Conservation (phyloP, 192 early-diverging fungal genomes). For the Entophlyctis luteolus region DNA sequence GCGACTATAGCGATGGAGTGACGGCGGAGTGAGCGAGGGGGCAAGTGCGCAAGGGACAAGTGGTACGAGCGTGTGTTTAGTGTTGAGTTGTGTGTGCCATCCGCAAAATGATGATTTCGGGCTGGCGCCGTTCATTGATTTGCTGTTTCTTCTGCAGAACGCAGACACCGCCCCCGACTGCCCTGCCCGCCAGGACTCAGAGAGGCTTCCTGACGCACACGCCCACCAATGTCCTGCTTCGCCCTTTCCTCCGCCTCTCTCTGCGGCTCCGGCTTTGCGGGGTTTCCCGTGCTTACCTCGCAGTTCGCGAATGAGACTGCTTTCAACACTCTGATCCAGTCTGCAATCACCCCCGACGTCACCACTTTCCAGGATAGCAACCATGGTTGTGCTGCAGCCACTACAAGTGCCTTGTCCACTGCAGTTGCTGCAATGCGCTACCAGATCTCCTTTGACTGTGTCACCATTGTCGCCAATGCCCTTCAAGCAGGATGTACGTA, state of each 20-base stretch:
- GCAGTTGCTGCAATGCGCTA: not conserved
- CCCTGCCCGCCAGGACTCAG: no score
- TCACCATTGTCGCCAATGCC: not conserved
- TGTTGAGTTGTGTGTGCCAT: no score
- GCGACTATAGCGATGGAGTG: no score
- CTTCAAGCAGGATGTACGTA: not conserved
- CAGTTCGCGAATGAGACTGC: not conserved
- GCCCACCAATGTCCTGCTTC: not conserved
- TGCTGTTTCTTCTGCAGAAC: no score
- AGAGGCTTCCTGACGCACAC: no score
- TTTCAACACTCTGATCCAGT: not conserved
- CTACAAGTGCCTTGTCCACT: not conserved
- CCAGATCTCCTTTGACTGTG: not conserved
- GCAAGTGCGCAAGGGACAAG: no score
- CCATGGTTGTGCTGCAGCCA: not conserved
- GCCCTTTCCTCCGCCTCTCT: not conserved
- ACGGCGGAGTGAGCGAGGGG: no score
- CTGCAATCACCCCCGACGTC: not conserved
- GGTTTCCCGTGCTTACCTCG: not conserved
- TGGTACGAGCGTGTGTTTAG: no score
- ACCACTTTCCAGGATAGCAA: not conserved
- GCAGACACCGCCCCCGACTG: no score
- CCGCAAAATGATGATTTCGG: no score
- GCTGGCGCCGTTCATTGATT: no score
- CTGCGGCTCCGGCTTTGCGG: not conserved